These are phyloP conservation scores for Diospyros lotus DNA, from an alignment of 148 eudicot species.

Conservation along the genomic window DNA sequence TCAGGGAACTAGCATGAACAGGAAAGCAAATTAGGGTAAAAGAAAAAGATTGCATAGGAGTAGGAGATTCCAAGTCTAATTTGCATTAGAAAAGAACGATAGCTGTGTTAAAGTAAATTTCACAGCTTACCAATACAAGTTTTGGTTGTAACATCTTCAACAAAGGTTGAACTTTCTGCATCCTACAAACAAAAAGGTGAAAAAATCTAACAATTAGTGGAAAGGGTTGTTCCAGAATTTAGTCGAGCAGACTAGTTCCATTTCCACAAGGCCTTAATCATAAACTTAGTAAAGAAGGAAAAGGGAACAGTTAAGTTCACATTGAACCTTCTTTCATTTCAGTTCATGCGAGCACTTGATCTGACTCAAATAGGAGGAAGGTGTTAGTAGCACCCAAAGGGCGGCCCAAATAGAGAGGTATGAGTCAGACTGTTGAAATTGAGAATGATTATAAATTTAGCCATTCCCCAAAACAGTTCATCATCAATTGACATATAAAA, in stretches of 20 bases:
- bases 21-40: constrained; percentile 7
- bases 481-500: neutral
- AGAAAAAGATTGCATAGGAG: neutral
- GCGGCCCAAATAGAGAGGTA: no score
- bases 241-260: neutral
- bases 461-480: no score
- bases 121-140: constrained; percentile 48
- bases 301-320: neutral
- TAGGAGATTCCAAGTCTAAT: neutral
- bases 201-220: neutral
- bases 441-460: no score
- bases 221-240: neutral
- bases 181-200: constrained; percentile 35
- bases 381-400: neutral
- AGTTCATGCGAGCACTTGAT: neutral
- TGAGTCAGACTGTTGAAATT: no score
- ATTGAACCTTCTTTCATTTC: neutral
- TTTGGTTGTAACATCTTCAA: constrained; percentile 60
- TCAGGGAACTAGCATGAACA: constrained; percentile 60
- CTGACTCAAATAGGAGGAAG: neutral
- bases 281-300: neutral
- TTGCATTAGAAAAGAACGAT: neutral
- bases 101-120: neutral
- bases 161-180: constrained; percentile 46
- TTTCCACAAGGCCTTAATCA: neutral